Conservation (phyloP, 495 filamentous ascomycete species). For the Aspergillus sclerotioniger region DNA sequence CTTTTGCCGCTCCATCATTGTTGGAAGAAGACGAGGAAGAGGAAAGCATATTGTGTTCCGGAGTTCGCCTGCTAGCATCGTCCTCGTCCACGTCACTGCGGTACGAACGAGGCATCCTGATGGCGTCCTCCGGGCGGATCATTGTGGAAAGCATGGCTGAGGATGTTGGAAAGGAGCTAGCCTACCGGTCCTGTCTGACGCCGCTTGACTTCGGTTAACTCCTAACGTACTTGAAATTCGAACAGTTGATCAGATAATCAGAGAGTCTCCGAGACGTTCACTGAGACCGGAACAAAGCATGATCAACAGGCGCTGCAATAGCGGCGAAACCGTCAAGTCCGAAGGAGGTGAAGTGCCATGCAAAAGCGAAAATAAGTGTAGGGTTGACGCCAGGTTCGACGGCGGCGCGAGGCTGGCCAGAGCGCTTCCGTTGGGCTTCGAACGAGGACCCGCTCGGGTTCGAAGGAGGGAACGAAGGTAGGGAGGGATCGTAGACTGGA, state of each 20-base stretch:
- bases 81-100: conserved; percentile 36
- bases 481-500: conserved; percentile 1
- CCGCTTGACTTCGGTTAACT: neutral
- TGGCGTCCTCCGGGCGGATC: conserved; percentile 40
- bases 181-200: conserved; percentile 3
- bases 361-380: neutral
- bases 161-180: neutral
- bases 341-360: neutral
- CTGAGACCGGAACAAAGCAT: conserved; percentile 22
- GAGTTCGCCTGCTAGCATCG: conserved; percentile 23
- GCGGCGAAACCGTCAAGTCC: conserved; percentile 1
- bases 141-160: conserved; percentile 39
- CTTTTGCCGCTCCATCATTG: conserved; percentile 28
- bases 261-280: conserved; percentile 12
- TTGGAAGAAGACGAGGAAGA: conserved; percentile 25
- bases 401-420: conserved; percentile 17
- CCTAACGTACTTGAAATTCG: conserved; percentile 1
- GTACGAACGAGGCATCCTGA: conserved; percentile 35
- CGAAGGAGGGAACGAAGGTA: conserved; percentile 8
- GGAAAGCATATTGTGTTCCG: conserved; percentile 25
- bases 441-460: conserved; percentile 14
- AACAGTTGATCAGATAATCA: conserved; percentile 20
- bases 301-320: conserved; percentile 17
- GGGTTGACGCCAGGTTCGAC: conserved; percentile 1
- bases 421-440: conserved; percentile 17